Evolutionary conservation across 2,329 filamentous ascomycete species (phyloP).

Genomic region (Botrytis byssoidea): DNA sequence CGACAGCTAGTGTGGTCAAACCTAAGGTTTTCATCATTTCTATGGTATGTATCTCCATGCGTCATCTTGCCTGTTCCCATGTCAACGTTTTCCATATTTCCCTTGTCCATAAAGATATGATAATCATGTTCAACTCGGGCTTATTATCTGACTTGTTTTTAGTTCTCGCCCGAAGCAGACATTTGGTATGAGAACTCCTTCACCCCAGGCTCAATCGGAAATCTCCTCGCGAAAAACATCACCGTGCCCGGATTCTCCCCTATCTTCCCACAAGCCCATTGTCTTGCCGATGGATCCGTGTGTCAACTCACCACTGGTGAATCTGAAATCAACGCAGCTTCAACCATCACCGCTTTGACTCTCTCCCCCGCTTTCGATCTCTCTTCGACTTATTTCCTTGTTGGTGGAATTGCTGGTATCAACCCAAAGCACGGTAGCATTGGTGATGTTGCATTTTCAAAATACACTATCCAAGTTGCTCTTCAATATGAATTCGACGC

Average conservation of each 20-base stretch:
- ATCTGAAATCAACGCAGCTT: conserved; percentile 72
- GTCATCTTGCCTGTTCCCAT: not conserved
- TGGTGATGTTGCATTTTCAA: conserved; percentile 64
- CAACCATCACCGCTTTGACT: conserved; percentile 62
- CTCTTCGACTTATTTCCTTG: conserved; percentile 65
- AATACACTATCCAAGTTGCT: conserved; percentile 70
- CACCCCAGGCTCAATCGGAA: conserved; percentile 46
- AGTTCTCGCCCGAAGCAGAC: conserved; percentile 62
- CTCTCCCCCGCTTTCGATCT: conserved; percentile 64
- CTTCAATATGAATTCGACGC: conserved; percentile 74
- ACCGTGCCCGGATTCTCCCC: conserved; percentile 63
- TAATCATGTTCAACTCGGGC: not conserved
- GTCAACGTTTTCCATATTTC: not conserved
- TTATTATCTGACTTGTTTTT: not conserved
- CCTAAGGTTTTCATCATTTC: conserved; percentile 63
- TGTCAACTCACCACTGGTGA: conserved; percentile 71
- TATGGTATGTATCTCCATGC: conserved; percentile 48
- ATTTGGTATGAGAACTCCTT: conserved; percentile 58
- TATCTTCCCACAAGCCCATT: conserved; percentile 63
- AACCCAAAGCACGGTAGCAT: conserved; percentile 67
- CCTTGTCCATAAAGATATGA: not conserved
- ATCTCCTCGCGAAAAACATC: conserved; percentile 57
- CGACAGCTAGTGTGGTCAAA: conserved; percentile 16
- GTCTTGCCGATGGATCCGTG: conserved; percentile 57
- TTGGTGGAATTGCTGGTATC: conserved; percentile 72